Evolutionary conservation across 169 alveolate species (phyloP).

Genomic region (Perkinsus marinus): DNA sequence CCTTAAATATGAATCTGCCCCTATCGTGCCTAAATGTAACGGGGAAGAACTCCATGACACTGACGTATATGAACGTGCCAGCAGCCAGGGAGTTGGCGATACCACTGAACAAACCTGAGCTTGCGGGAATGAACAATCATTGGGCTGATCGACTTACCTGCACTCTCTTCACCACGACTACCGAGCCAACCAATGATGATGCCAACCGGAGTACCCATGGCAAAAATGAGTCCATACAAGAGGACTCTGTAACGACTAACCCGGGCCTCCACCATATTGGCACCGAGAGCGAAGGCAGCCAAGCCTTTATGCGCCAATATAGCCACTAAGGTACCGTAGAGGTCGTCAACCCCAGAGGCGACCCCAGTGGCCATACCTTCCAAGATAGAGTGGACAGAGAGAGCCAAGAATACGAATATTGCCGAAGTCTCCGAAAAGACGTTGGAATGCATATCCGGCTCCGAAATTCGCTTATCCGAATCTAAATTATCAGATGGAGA

Average conservation of each 20-base stretch:
- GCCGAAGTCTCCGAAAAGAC: neutral
- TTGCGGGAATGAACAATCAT: neutral
- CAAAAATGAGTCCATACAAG: neutral
- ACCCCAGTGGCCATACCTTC: neutral
- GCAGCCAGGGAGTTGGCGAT: neutral
- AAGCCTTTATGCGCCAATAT: neutral
- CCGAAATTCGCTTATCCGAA: too few relatives aligned
- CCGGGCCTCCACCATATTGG: neutral
- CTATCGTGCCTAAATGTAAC: neutral
- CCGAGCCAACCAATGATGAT: neutral
- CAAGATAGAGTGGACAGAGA: neutral
- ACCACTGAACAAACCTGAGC: neutral
- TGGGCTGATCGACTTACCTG: neutral
- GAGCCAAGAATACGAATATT: neutral
- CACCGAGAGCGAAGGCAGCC: neutral
- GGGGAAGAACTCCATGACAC: neutral
- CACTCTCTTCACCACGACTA: neutral
- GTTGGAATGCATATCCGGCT: neutral
- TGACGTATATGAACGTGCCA: neutral
- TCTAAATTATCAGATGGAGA: too few relatives aligned
- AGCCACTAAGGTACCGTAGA: neutral
- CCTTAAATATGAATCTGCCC: neutral
- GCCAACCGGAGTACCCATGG: neutral
- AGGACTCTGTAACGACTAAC: neutral
- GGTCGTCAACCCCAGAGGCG: neutral